Evolutionary conservation across 805 yeast species (phyloP).

Genomic region (Isabelozyma pseudorhagii): DNA sequence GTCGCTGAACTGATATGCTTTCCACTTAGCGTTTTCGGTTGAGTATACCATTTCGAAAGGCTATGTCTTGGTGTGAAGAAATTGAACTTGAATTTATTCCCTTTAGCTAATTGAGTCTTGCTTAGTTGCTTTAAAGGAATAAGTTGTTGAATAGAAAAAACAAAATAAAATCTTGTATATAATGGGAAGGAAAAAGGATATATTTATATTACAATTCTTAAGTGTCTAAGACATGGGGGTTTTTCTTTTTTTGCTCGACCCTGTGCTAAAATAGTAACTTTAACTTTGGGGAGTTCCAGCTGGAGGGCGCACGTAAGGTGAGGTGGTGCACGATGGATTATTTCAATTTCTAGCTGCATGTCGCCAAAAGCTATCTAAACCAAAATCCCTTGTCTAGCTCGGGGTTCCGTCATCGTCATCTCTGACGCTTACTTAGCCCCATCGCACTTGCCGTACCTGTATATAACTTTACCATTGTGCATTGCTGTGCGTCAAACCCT

Average conservation of each 20-base stretch:
- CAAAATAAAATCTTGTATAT: too few relatives aligned
- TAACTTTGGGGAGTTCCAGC: not conserved
- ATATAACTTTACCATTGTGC: not conserved
- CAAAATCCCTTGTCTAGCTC: not conserved
- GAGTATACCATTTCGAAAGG: conserved; percentile 32
- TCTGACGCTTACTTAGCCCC: not conserved
- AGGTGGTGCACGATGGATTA: not conserved
- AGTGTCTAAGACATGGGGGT: not conserved
- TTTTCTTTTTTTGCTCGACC: not conserved
- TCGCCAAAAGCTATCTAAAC: not conserved
- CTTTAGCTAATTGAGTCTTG: not conserved
- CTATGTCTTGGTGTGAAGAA: too few relatives aligned
- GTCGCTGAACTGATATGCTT: conserved; percentile 62
- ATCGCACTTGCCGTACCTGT: not conserved
- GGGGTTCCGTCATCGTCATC: not conserved
- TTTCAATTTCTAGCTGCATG: not conserved
- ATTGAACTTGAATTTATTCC: too few relatives aligned
- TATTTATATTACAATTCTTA: not conserved
- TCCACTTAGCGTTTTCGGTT: conserved; percentile 50
- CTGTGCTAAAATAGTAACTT: not conserved
- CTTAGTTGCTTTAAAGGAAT: not conserved
- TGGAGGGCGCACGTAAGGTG: not conserved
- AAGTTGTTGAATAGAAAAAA: too few relatives aligned
- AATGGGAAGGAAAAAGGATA: not conserved
- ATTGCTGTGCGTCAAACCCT: not conserved